Conservation (phyloP, 352 stramenopile species). For the Globisporangium nunn region DNA sequence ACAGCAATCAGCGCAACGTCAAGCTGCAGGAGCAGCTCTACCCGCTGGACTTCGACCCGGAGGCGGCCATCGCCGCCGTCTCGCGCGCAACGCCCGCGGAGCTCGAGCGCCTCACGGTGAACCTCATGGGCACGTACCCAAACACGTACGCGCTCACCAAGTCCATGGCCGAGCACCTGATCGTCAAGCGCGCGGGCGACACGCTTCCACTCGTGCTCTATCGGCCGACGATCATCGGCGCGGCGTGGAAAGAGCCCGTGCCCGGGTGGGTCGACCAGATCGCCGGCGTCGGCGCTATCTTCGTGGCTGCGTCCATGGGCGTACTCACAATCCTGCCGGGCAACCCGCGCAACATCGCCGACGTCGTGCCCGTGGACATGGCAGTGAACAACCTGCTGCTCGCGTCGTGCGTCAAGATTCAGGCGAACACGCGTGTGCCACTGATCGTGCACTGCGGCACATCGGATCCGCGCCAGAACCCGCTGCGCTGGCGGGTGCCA, state of each 20-base stretch:
- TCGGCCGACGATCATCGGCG: constrained; percentile 80
- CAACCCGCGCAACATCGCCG: constrained; percentile 68
- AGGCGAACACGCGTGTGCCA: constrained; percentile 17
- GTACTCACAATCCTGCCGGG: constrained; percentile 79
- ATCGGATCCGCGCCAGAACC: constrained; percentile 70
- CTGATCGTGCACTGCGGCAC: constrained; percentile 73
- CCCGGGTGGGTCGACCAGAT: constrained; percentile 82
- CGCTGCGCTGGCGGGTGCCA: constrained; percentile 71
- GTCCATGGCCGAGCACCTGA: constrained; percentile 79
- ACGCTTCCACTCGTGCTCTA: constrained; percentile 68
- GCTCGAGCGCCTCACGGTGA: constrained; percentile 56
- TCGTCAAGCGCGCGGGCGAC: constrained; percentile 34
- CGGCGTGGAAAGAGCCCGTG: constrained; percentile 80
- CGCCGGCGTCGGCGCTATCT: constrained; percentile 70
- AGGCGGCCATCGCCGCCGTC: constrained; percentile 55
- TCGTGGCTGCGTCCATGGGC: constrained; percentile 66
- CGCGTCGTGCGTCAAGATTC: constrained; percentile 31
- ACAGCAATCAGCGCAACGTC: constrained; percentile 66
- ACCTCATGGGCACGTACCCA: constrained; percentile 83
- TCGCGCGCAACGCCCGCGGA: constrained; percentile 41
- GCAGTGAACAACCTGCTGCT: constrained; percentile 73
- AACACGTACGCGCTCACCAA: constrained; percentile 89
- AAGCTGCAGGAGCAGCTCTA: constrained; percentile 66
- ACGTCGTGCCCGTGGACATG: constrained; percentile 80
- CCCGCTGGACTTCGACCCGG: constrained; percentile 78